These are phyloP conservation scores for Mitragyna speciosa DNA, from an alignment of 257 asterid species.

Conservation along the genomic window DNA sequence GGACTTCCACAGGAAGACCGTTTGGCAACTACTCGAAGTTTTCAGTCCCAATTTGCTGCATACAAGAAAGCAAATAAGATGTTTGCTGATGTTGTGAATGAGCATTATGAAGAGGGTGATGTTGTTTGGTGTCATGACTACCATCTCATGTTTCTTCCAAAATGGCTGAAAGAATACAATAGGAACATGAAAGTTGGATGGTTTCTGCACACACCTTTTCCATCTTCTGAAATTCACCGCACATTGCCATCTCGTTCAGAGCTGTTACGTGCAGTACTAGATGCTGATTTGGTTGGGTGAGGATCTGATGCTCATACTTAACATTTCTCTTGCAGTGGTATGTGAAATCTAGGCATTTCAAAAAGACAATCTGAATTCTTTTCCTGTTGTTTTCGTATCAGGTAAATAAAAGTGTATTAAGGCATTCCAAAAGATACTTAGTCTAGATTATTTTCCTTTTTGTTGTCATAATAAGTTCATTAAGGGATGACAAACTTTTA, in stretches of 20 bases:
- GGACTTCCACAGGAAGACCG: conserved; percentile 98
- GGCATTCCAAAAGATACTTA: not conserved
- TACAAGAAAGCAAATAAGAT: conserved; percentile 82
- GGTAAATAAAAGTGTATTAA: too few relatives aligned
- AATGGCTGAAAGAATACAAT: conserved; percentile 70
- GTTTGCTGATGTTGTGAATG: conserved; percentile 89
- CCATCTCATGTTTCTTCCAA: conserved; percentile 94
- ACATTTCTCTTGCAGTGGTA: not conserved
- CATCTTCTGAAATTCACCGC: conserved; percentile 94
- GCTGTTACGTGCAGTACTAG: conserved; percentile 75
- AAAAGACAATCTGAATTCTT: too few relatives aligned
- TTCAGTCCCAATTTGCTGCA: conserved; percentile 86
- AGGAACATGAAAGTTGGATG: conserved; percentile 90
- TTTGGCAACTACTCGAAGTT: conserved; percentile 87
- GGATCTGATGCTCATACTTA: not conserved
- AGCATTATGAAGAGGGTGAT: conserved; percentile 82
- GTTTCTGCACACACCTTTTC: conserved; percentile 96
- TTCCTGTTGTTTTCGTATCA: too few relatives aligned
- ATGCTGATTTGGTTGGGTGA: conserved; percentile 95
- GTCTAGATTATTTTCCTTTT: not conserved
- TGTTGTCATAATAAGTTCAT: not conserved
- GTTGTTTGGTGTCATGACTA: conserved; percentile 97
- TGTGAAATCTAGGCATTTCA: not conserved
- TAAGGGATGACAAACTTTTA: not conserved
- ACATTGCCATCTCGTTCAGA: conserved; percentile 92